phyloP scores from a whole-genome alignment of 176 grass and related monocot genomes.

The Luzula sylvatica region DNA sequence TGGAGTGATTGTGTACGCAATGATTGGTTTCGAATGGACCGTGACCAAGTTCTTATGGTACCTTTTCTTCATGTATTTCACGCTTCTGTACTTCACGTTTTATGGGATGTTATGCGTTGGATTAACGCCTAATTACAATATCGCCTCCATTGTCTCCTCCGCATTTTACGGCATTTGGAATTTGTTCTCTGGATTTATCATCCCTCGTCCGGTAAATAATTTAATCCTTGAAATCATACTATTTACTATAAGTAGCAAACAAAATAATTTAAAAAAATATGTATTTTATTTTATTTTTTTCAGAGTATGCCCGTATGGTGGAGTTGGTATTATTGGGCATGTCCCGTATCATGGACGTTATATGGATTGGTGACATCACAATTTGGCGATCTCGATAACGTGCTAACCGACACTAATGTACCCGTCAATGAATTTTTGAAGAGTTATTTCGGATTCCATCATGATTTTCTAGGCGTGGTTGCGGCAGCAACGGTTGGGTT shows the following conservation, averaged over 20 bases:
- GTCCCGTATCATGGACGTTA: slow-evolving; percentile 41
- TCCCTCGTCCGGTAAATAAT: slow-evolving; percentile 27
- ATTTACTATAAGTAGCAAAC: not conserved
- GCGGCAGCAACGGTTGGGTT: slow-evolving; percentile 25
- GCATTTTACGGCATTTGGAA: slow-evolving; percentile 55
- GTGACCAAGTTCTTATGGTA: slow-evolving; percentile 47
- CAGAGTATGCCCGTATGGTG: slow-evolving; percentile 46
- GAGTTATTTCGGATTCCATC: slow-evolving; percentile 32
- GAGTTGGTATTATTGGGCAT: slow-evolving; percentile 48
- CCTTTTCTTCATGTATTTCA: slow-evolving; percentile 62
- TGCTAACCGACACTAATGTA: slow-evolving; percentile 1
- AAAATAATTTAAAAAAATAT: too few species aligned
- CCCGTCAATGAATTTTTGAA: slow-evolving; percentile 20
- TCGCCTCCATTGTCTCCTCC: slow-evolving; percentile 38
- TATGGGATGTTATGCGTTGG: slow-evolving; percentile 47
- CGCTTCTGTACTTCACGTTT: slow-evolving; percentile 50
- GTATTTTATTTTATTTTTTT: not conserved
- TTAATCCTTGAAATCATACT: not conserved
- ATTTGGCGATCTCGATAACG: slow-evolving; percentile 31
- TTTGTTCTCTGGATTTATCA: slow-evolving; percentile 52
- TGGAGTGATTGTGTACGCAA: slow-evolving; percentile 38
- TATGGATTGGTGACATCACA: slow-evolving; percentile 43
- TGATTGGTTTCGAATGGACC: slow-evolving; percentile 44
- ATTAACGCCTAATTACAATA: slow-evolving; percentile 40
- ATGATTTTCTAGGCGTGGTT: slow-evolving; percentile 27